These are phyloP conservation scores for Teratosphaeria gauchensis DNA, from an alignment of 2,329 filamentous ascomycete species.

Conservation along the genomic window DNA sequence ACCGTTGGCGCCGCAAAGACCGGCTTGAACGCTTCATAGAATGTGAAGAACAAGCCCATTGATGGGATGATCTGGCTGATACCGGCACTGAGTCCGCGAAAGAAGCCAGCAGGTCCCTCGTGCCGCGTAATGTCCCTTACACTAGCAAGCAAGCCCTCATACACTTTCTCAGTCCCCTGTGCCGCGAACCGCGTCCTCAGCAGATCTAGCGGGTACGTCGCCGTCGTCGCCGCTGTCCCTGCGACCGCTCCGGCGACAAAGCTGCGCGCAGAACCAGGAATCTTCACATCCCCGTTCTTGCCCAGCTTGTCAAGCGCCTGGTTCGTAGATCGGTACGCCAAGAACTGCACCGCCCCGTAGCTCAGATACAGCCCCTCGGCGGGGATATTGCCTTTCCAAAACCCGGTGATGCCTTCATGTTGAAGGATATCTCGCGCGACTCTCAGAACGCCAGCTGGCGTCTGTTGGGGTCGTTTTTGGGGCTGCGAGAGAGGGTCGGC, in stretches of 20 bases:
- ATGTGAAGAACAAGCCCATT: slow-evolving; percentile 92
- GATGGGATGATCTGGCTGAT: slow-evolving; percentile 85
- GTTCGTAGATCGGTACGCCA: slow-evolving; percentile 68
- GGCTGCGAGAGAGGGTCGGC: slow-evolving; percentile 59
- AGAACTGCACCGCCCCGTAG: slow-evolving; percentile 86
- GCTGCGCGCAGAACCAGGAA: slow-evolving; percentile 62
- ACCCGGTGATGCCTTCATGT: slow-evolving; percentile 70
- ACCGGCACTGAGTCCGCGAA: slow-evolving; percentile 73
- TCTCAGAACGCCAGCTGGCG: slow-evolving; percentile 13
- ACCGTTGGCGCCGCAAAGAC: slow-evolving; percentile 18
- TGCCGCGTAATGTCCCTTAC: slow-evolving; percentile 61
- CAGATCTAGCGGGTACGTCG: slow-evolving; percentile 88
- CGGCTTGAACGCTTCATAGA: slow-evolving; percentile 65
- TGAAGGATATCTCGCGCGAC: slow-evolving; percentile 55
- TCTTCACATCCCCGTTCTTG: slow-evolving; percentile 35
- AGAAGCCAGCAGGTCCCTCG: slow-evolving; percentile 75
- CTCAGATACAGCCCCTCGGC: slow-evolving; percentile 89
- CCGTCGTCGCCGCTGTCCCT: slow-evolving; percentile 69
- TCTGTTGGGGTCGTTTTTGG: slow-evolving; percentile 10
- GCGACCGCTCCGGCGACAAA: slow-evolving; percentile 78
- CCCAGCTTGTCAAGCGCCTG: slow-evolving; percentile 52
- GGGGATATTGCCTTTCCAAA: slow-evolving; percentile 98
- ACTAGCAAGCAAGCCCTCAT: slow-evolving; percentile 59
- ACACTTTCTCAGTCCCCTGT: slow-evolving; percentile 73
- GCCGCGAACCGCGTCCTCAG: slow-evolving; percentile 94